Evolutionary conservation across 176 grass and related monocot genomes (phyloP).

Genomic region (Thalia dealbata): DNA sequence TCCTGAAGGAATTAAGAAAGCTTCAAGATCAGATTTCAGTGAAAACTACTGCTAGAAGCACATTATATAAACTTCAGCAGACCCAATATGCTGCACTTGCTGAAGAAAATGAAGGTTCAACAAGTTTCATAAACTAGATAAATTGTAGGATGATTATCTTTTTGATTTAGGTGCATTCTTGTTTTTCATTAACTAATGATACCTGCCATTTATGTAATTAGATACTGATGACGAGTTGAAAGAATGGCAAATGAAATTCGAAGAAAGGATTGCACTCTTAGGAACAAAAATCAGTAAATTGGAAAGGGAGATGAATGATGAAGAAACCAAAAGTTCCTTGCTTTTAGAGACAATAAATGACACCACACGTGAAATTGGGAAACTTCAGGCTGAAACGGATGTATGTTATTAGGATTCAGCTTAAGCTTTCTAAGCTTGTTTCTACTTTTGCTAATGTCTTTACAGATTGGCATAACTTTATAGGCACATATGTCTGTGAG

Average conservation of each 20-base stretch:
- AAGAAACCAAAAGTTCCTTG: conserved; percentile 30
- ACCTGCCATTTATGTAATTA: conserved; percentile 27
- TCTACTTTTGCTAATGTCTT: not conserved
- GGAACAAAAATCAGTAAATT: conserved; percentile 73
- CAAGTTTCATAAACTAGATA: not conserved
- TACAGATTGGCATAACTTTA: conserved; percentile 30
- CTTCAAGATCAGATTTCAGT: conserved; percentile 69
- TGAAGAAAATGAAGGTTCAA: conserved; percentile 90
- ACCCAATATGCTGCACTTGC: conserved; percentile 61
- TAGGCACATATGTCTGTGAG: conserved; percentile 64
- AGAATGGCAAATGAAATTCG: conserved; percentile 96
- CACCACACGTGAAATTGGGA: conserved; percentile 54
- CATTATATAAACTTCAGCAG: conserved; percentile 53
- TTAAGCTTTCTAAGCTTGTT: conserved; percentile 10
- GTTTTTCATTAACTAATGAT: conserved; percentile 10
- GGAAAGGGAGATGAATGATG: conserved; percentile 69
- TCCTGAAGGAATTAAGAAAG: conserved; percentile 50
- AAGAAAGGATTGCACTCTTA: conserved; percentile 68
- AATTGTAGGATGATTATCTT: not conserved
- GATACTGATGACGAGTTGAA: conserved; percentile 90
- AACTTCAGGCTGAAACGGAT: conserved; percentile 84
- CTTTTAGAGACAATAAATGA: conserved; percentile 33
- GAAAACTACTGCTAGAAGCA: conserved; percentile 60
- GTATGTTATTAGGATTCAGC: conserved; percentile 34
- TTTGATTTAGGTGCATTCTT: not conserved